phyloP scores from a whole-genome alignment of 2,329 filamentous ascomycete genomes.

The Lasiodiplodia theobromae region DNA sequence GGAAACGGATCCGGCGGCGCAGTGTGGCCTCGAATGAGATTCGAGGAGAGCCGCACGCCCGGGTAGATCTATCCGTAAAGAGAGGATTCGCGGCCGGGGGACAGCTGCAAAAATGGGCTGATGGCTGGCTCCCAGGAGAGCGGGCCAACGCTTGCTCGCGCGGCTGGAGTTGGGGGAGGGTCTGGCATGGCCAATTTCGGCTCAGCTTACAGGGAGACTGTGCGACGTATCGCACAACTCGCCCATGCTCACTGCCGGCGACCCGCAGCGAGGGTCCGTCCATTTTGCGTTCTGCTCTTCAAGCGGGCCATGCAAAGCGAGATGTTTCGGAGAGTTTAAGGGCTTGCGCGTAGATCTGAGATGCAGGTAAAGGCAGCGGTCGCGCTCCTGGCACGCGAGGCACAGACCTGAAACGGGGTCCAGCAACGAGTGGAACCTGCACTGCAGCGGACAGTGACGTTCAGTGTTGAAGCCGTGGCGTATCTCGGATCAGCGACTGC shows the following conservation, averaged over 20 bases:
- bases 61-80: constrained; percentile 11
- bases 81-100: constrained; percentile 14
- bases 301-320: no score
- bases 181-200: constrained; percentile 20
- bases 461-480: background rate
- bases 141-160: background rate
- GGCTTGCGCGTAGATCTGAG: background rate
- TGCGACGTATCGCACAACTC: constrained; percentile 23
- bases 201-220: constrained; percentile 17
- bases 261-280: background rate
- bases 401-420: background rate
- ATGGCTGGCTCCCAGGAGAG: background rate
- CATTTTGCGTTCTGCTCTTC: background rate
- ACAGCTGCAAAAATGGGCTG: constrained; percentile 25
- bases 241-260: background rate
- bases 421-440: background rate
- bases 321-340: background rate
- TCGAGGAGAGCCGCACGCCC: constrained; percentile 4
- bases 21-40: constrained; percentile 6
- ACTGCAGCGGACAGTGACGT: background rate
- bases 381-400: background rate
- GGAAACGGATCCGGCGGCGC: constrained; percentile 7
- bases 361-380: background rate
- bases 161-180: constrained; percentile 5
- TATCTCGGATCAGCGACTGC: constrained; percentile 11